Base-by-base conservation (phyloP, 2,329 filamentous ascomycete genomes). In the Lecanicillium sp. region DNA sequence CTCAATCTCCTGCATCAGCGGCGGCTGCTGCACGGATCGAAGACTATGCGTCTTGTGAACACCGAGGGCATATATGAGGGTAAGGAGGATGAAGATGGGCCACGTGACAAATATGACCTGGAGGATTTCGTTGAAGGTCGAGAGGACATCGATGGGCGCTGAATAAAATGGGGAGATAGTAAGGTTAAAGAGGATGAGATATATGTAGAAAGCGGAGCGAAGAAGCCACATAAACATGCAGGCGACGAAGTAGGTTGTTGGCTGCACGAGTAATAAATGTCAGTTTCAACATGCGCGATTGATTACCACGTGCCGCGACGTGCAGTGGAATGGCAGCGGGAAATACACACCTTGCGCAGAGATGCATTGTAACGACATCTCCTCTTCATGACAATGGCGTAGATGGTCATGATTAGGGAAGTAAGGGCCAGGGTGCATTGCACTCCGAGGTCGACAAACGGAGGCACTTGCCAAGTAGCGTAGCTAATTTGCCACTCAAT, bases 31-130 rank as follows among this genome's bases (percentile, higher is more conserved):
- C 4, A 37, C 45, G 1, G 53, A 52, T 49, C 54, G 59, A 7
- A 60, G 28, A 0, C 55, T 56, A 6, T 49, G 48, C 5, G 34
- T 20, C 15, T 48, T 56, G 8, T 46, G 50, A 3, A 33, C 36
- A 1, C 55, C 58, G 3, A 61, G 40, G 7, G 42, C 41, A 28
- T 55, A 58, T 2, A 57, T 39, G 11, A 60, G 22, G 11, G 34
- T 25, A 13, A 49, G 41, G 3, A 54, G 37, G 7, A 49, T 36
- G 19, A 62, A 52, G 3, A 45, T 39, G 0, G 52, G 47, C 50
- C 51, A 56, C 2, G 43, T 37, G 5, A 32, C 18, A 29, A 46
- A 43, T n/a, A 43, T 4, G 7, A 43, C 19, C n/a, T 11, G 13
- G 8, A 43, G 6, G 12, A 43, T 8, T 19, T 43, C 37, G 15